These are phyloP conservation scores for Fraxinus pennsylvanica DNA, from an alignment of 257 asterid genomes.

Conservation along the genomic window DNA sequence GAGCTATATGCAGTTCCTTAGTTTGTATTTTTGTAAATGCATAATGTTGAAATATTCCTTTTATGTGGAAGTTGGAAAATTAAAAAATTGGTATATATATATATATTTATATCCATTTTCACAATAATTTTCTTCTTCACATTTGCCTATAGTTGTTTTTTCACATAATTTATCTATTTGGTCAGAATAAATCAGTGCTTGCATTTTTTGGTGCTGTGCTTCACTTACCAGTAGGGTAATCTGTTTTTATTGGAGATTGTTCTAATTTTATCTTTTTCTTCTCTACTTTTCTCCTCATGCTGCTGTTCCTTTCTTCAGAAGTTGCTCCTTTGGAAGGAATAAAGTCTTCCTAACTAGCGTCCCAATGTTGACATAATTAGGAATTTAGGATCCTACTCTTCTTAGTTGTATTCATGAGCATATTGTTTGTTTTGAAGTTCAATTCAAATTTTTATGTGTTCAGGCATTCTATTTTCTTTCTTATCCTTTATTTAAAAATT, in stretches of 20 bases:
- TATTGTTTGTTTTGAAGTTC: not conserved
- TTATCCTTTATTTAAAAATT: not conserved
- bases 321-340: not conserved
- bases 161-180: not conserved
- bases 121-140: not conserved
- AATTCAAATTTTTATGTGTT: not conserved
- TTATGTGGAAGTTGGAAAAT: not conserved
- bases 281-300: not conserved
- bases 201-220: not conserved
- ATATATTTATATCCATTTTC: not conserved
- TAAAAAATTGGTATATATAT: not conserved
- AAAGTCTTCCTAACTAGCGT: not conserved
- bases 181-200: not conserved
- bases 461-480: not conserved
- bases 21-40: not conserved
- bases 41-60: not conserved
- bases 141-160: not conserved
- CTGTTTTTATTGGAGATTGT: not conserved
- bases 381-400: not conserved
- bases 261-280: not conserved
- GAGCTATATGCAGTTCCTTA: not conserved
- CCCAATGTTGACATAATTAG: not conserved
- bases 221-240: not conserved
- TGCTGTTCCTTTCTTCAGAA: not conserved
- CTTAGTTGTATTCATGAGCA: not conserved